phyloP scores from a whole-genome alignment of 805 yeast species.

The Isabelozyma pseudorhagii region DNA sequence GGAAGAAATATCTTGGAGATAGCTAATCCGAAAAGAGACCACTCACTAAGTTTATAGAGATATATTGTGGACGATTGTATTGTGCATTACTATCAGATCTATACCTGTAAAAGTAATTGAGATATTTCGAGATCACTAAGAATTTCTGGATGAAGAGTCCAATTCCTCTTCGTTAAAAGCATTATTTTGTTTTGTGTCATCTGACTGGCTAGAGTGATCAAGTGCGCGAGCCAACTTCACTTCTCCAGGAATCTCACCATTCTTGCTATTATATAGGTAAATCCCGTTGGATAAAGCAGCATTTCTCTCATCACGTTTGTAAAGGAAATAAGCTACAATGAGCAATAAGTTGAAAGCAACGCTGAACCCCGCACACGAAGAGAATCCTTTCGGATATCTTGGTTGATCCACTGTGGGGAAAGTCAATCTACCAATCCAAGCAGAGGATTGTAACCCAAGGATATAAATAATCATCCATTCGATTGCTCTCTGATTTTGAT shows the following conservation, averaged over 20 bases:
- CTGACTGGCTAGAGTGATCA: background rate
- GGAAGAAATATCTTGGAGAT: no score
- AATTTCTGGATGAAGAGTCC: background rate
- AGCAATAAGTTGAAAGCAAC: constrained; percentile 19
- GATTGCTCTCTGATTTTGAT: constrained; percentile 15
- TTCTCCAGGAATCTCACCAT: constrained; percentile 15
- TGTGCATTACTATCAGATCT: no score
- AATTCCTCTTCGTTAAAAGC: background rate
- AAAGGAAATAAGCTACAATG: constrained; percentile 31
- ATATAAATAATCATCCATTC: constrained; percentile 16
- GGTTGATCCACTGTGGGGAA: constrained; percentile 57
- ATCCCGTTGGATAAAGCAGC: constrained; percentile 49
- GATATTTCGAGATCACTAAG: background rate
- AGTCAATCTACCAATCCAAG: constrained; percentile 26
- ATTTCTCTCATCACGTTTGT: constrained; percentile 49
- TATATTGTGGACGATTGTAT: no score
- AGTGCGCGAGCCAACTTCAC: background rate
- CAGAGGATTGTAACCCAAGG: constrained; percentile 24
- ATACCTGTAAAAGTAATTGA: no score
- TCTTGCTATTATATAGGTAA: constrained; percentile 37
- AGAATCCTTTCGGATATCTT: constrained; percentile 46
- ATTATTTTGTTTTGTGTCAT: background rate
- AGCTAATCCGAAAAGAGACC: no score
- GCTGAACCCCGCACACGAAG: constrained; percentile 40
- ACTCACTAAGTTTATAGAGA: no score